Evolutionary conservation across 208 protist species (phyloP), one percentile per base, ranked within the genome.

Genomic region (Trypanosomatidae sp.): DNA sequence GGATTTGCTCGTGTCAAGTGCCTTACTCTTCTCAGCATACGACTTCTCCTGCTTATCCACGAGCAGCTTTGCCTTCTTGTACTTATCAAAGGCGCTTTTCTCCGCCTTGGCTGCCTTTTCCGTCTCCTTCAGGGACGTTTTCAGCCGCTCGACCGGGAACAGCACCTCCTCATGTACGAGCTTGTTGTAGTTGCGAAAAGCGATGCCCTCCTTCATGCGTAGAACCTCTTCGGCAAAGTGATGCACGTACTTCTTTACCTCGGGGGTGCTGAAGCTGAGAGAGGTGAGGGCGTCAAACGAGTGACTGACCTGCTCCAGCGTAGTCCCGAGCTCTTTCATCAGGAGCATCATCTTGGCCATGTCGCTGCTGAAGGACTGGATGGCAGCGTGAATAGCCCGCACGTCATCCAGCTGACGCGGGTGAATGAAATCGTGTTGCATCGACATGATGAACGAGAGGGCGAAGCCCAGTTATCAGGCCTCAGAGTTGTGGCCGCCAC

Each of bases 161-260:
- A 83, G 64, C 41, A 90, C 85, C 65, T 90, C 88, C 55, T 85
- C 66, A 50, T 89, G 81, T 7, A 92, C 85, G 2, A 74, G 46
- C 15, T 74, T 76, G 76, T 89, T 89, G 81, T 92, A 92, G 30
- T 84, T 58, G 44, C 82, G 74, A 66, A 90, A 90, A 1, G 80
- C 72, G 4, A 67, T 33, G 22, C 88, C 85, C 43, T 90, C 81
- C 69, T 82, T 86, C 70, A 92, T 80, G 52, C 68, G 43, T 5
- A 69, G n/a, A 5, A 92, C 59, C 47, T 81, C 77, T 65, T 80
- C 67, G 19, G 71, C 49, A 39, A 90, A 88, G 67, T 74, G 67
- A 53, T 74, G 70, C 46, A 84, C 84, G 66, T 85, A 82, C 39
- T 50, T 52, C 66, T 78, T 82, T 3, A 83, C 73, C 7, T 41